Base-by-base conservation (phyloP, 106 monocot species). In the Acorus calamus region DNA sequence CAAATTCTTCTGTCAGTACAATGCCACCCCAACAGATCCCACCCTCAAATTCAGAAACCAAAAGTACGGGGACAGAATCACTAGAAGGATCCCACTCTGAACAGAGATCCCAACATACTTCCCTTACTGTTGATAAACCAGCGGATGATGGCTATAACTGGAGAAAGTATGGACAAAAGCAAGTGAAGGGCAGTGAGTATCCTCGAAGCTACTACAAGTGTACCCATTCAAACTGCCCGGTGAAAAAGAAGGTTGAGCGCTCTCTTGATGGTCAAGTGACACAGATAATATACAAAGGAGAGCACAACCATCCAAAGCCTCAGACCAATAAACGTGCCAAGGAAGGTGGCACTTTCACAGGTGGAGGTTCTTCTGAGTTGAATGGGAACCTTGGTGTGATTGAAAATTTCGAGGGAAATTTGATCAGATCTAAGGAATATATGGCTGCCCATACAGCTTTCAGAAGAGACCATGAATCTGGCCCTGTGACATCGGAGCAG, bases 121-220 rank as follows among this genome's bases (percentile, higher is more conserved):
- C 74, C n/a, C 7, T 78, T 47, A 57, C 49, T 53, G 75, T 79
- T 5, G 80, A 80, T 62, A 80, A 82, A 44, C 81, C 85, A 43
- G 71, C 68, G 8, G 79, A 85, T 57, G 89, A 89, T 61, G 85
- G 85, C 46, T 89, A 80, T 63, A 85, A 79, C 44, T 89, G 89
- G 89, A 73, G 83, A 7, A 83, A 89, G 49, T 89, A 89, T 69
- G 84, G 89, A 12, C 84, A 85, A 64, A 89, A 85, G 56, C 74
- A 79, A 60, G 89, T 85, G 11, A 89, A 89, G 53, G 89, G 77
- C 49, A 89, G 82, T 69, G 85, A 80, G 52, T 89, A 61, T 60
- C 81, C 82, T 11, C 67, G 89, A 50, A 85, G 82, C 49, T 89
- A 85, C 44, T 89, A 85, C 65, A 80, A 78, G 52, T 89, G 89